Conservation (phyloP, 768 basidiomycete species). For the Chlorophyllum brunneum region DNA sequence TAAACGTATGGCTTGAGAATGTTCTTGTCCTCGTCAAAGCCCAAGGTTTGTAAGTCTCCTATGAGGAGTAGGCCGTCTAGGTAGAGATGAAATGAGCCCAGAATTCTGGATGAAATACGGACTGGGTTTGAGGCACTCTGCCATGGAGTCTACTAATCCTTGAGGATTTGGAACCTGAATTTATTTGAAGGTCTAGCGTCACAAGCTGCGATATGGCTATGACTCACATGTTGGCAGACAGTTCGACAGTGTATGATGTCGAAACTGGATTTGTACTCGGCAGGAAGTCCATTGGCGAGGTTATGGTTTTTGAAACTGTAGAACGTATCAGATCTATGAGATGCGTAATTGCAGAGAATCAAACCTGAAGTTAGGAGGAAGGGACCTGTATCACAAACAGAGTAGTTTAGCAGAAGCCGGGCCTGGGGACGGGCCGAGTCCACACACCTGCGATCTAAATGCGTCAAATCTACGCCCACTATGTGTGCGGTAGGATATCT, state of each 20-base stretch:
- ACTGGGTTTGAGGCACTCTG: not conserved
- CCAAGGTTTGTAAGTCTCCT: not conserved
- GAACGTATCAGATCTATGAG: not conserved
- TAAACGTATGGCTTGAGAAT: not conserved
- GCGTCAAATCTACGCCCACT: not conserved
- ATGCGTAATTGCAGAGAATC: not conserved
- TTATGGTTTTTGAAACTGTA: not conserved
- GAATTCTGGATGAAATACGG: not conserved
- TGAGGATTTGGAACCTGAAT: not conserved
- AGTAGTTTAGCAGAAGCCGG: not conserved
- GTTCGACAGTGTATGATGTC: conserved; percentile 1
- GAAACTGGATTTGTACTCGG: not conserved
- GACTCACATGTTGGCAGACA: not conserved
- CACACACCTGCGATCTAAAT: not conserved
- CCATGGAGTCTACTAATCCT: not conserved
- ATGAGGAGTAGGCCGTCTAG: not conserved
- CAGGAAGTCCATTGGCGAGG: not conserved
- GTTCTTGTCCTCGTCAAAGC: not conserved
- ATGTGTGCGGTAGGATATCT: not conserved
- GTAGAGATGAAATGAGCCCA: not conserved
- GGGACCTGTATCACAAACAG: not conserved
- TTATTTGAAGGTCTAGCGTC: not conserved
- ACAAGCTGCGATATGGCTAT: not conserved
- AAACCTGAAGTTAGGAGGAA: not conserved
- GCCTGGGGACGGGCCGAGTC: not conserved